Evolutionary conservation across 148 eudicot genomes (phyloP).

Genomic region (Rhododendron molle): DNA sequence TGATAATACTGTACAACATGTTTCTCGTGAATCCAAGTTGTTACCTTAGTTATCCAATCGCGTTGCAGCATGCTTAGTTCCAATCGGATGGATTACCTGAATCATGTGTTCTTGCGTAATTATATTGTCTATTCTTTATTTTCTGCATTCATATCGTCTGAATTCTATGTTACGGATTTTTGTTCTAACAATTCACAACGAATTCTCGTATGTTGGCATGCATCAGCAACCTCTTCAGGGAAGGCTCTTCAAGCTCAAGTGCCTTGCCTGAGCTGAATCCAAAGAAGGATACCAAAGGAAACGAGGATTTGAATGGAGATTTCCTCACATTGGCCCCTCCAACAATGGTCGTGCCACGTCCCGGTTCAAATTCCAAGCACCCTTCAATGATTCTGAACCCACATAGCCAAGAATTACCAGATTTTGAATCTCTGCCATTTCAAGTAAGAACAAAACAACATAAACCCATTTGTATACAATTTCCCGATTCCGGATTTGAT

Average conservation of each 20-base stretch:
- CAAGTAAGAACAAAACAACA: constrained; percentile 25
- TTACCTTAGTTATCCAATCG: not conserved
- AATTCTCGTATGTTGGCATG: not conserved
- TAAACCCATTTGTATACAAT: not conserved
- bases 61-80: not conserved
- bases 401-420: not conserved
- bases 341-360: constrained; percentile 16
- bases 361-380: constrained; percentile 24
- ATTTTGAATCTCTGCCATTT: constrained; percentile 20
- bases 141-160: not conserved
- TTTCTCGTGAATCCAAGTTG: not conserved
- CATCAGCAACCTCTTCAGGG: constrained; percentile 27
- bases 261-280: constrained; percentile 16
- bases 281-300: constrained; percentile 12
- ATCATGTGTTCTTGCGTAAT: not conserved
- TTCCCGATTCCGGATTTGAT: not conserved
- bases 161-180: not conserved
- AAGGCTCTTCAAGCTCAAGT: constrained; percentile 25
- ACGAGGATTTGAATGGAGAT: constrained; percentile 27
- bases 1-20: not conserved
- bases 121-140: not conserved
- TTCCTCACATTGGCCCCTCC: constrained; percentile 53
- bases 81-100: not conserved
- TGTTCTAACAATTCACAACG: not conserved
- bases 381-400: not conserved